These are phyloP conservation scores for Candida mesenterica DNA, from an alignment of 1,139 yeast species.

Conservation along the genomic window DNA sequence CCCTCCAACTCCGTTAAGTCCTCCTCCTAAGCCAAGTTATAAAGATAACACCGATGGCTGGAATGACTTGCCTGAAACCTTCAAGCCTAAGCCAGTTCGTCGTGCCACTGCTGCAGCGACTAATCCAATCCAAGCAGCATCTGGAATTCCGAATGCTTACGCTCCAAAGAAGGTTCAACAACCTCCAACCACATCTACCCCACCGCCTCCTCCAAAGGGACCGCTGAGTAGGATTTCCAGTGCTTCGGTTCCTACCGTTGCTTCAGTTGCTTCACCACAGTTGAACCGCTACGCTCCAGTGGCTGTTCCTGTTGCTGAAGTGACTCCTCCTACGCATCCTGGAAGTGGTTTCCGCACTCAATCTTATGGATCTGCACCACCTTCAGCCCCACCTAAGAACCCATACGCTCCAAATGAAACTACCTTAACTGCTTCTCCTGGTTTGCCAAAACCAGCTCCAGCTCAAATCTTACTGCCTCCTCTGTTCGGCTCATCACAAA, in stretches of 20 bases:
- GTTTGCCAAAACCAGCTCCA: conserved; percentile 13
- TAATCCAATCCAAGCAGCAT: conserved; percentile 15
- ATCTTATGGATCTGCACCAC: conserved; percentile 5
- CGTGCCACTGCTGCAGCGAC: conserved; percentile 53
- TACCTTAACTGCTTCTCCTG: conserved; percentile 13
- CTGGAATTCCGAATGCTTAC: conserved; percentile 11
- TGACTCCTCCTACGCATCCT: conserved; percentile 34
- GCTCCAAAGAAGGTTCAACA: conserved; percentile 18
- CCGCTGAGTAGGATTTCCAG: conserved; percentile 28
- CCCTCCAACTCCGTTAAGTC: conserved; percentile 6
- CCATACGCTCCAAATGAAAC: conserved; percentile 40
- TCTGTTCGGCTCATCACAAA: too few relatives aligned
- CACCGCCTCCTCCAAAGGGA: conserved; percentile 35
- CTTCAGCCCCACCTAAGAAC: conserved; percentile 31
- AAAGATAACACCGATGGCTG: conserved; percentile 77
- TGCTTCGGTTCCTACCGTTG: conserved; percentile 15
- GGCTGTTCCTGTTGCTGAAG: conserved; percentile 2
- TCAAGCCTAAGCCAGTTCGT: conserved; percentile 48
- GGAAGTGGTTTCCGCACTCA: conserved; percentile 5
- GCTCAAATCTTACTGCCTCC: conserved; percentile 12
- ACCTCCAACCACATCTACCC: conserved; percentile 17
- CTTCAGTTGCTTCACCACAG: conserved; percentile 16
- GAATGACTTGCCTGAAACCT: conserved; percentile 86
- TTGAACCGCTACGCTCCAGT: conserved; percentile 12
- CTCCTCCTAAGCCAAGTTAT: conserved; percentile 39